Conservation (phyloP, 1,284 basidiomycete genomes). For the Athelia sp. region DNA sequence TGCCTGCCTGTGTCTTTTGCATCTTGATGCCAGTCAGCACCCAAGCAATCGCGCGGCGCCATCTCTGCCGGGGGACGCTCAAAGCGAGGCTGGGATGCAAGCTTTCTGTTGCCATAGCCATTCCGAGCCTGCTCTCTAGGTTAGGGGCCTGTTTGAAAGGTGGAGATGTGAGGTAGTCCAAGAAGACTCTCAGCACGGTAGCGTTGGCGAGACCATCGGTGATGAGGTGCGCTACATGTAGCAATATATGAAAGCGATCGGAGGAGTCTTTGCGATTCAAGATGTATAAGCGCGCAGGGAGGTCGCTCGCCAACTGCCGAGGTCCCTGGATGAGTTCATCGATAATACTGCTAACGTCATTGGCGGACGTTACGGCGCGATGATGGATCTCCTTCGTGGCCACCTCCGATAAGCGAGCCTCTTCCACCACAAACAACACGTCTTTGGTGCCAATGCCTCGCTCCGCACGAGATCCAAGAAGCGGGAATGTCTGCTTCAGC, state of each 20-base stretch:
- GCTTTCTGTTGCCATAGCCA: constrained; percentile 33
- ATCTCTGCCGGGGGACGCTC: constrained; percentile 33
- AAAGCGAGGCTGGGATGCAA: constrained; percentile 27
- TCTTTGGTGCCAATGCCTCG: constrained; percentile 19
- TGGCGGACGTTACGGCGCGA: constrained; percentile 22
- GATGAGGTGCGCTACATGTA: constrained; percentile 41
- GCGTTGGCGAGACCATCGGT: constrained; percentile 43
- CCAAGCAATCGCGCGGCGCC: constrained; percentile 41
- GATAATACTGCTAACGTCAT: constrained; percentile 25
- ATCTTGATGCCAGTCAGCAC: constrained; percentile 30
- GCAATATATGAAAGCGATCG: constrained; percentile 33
- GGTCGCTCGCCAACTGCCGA: constrained; percentile 29
- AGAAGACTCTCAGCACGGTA: constrained; percentile 35
- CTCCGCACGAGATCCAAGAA: constrained; percentile 37
- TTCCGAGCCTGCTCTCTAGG: constrained; percentile 34
- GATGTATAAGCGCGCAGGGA: constrained; percentile 34
- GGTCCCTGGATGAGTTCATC: constrained; percentile 26
- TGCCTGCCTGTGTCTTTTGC: constrained; percentile 28
- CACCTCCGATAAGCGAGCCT: constrained; percentile 22
- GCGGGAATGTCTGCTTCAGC: constrained; percentile 40
- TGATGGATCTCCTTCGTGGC: constrained; percentile 31
- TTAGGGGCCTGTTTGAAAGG: constrained; percentile 13
- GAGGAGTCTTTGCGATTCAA: constrained; percentile 26
- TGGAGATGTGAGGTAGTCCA: constrained; percentile 35
- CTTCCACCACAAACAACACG: constrained; percentile 34